A percentile compares a stretch with the other conserved stretches of the same genome.
Evolutionary conservation across 2,329 filamentous ascomycete genomes (phyloP).

Genomic region (Coniochaeta hoffmannii): DNA sequence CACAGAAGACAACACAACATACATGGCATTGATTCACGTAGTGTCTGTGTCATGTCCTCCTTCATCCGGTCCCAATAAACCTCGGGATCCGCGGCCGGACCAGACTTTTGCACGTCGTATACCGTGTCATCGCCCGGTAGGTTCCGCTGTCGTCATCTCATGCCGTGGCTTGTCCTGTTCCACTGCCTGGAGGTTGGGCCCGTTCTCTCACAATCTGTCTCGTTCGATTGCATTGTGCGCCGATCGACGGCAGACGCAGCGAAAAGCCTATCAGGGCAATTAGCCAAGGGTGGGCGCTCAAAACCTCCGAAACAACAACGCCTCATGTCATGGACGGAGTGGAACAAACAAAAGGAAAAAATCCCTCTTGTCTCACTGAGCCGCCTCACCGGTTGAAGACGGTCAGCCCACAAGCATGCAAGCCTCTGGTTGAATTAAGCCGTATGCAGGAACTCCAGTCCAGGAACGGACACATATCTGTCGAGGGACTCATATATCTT

Average conservation of each 20-base stretch:
- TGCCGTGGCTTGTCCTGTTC: background rate
- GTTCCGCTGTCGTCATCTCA: conserved; percentile 3
- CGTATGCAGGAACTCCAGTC: background rate
- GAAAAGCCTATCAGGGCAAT: background rate
- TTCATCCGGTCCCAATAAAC: background rate
- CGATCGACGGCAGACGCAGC: background rate
- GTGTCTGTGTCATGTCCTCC: background rate
- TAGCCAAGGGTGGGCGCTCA: background rate
- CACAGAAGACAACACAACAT: background rate
- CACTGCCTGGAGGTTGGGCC: background rate
- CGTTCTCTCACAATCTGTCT: background rate
- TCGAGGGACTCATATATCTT: background rate
- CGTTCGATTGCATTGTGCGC: background rate
- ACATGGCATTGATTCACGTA: background rate
- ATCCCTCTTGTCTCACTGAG: background rate
- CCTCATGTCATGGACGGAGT: background rate
- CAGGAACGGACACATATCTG: background rate
- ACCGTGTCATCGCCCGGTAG: background rate
- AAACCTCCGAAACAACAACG: background rate
- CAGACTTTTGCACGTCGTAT: background rate
- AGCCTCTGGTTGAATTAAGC: background rate
- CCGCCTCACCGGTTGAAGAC: background rate
- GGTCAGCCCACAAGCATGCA: background rate
- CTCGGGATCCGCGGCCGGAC: background rate
- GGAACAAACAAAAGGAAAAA: background rate